Evolutionary conservation across 805 yeast species (phyloP).

Genomic region (Maudiozyma turicensis): DNA sequence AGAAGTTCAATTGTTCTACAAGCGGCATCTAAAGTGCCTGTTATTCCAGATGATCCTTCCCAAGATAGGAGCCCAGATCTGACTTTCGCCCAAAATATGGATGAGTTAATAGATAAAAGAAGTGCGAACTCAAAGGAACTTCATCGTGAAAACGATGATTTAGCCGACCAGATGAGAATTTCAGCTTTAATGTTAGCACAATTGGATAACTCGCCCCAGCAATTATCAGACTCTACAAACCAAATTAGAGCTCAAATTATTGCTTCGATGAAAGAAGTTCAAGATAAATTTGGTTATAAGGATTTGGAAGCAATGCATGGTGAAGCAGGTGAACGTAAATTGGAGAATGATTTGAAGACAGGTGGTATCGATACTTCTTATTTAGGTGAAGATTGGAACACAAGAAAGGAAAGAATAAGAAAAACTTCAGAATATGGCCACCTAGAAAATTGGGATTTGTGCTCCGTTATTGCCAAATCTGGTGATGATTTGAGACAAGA

Average conservation of each 20-base stretch:
- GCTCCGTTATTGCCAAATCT: constrained; percentile 91
- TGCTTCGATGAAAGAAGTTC: constrained; percentile 67
- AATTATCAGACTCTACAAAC: constrained; percentile 38
- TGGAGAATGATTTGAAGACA: constrained; percentile 85
- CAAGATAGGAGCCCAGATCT: constrained; percentile 32
- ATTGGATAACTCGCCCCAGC: constrained; percentile 54
- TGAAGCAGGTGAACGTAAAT: constrained; percentile 80
- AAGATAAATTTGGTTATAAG: constrained; percentile 48
- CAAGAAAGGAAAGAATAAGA: constrained; percentile 73
- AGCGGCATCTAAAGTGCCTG: constrained; percentile 34
- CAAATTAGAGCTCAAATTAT: constrained; percentile 66
- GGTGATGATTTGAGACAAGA: constrained; percentile 95
- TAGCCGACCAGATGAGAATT: constrained; percentile 90
- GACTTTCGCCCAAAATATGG: constrained; percentile 29
- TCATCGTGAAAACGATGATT: constrained; percentile 34
- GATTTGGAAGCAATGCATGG: constrained; percentile 47
- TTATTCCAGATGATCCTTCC: constrained; percentile 25
- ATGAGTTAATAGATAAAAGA: constrained; percentile 15
- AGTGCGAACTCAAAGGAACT: constrained; percentile 10
- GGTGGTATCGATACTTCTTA: constrained; percentile 60
- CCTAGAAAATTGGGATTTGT: constrained; percentile 84
- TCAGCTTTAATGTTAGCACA: constrained; percentile 94
- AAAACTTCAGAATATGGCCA: constrained; percentile 75
- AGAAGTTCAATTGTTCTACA: constrained; percentile 34
- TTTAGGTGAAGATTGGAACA: constrained; percentile 87